phyloP scores from a whole-genome alignment of 345 rosid species.

The Syzygium aqueum region DNA sequence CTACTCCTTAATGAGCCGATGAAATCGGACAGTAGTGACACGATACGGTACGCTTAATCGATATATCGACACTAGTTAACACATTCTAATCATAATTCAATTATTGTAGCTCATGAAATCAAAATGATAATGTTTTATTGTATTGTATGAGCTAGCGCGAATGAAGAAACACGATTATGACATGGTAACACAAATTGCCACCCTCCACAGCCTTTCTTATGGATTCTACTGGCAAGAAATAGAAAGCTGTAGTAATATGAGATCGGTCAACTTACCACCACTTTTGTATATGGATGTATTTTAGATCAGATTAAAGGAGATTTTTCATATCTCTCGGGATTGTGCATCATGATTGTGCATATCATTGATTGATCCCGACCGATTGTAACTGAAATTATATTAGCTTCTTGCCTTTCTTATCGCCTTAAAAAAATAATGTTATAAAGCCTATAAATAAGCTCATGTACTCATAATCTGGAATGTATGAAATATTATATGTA shows the following conservation, averaged over 20 bases:
- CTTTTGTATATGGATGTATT: background rate
- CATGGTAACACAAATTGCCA: background rate
- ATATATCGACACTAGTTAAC: rapidly evolving
- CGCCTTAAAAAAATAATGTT: no score
- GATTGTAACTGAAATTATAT: background rate
- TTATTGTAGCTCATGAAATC: background rate
- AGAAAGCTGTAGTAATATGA: no score
- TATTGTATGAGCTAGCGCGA: background rate
- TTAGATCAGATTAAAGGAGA: background rate
- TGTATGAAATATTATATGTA: background rate
- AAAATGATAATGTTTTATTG: background rate
- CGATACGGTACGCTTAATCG: rapidly evolving
- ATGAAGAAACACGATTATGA: background rate
- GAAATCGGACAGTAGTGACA: rapidly evolving
- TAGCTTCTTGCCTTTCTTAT: background rate
- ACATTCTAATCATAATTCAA: background rate
- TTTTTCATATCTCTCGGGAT: background rate
- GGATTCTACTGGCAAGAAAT: rapidly evolving
- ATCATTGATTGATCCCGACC: rapidly evolving
- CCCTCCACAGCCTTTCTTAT: background rate
- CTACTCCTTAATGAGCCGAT: background rate
- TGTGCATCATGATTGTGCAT: background rate
- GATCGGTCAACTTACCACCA: background rate
- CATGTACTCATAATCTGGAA: rapidly evolving
- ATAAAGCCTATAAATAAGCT: background rate